Conservation (phyloP, 345 rosid species). For the Erucastrum elatum region DNA sequence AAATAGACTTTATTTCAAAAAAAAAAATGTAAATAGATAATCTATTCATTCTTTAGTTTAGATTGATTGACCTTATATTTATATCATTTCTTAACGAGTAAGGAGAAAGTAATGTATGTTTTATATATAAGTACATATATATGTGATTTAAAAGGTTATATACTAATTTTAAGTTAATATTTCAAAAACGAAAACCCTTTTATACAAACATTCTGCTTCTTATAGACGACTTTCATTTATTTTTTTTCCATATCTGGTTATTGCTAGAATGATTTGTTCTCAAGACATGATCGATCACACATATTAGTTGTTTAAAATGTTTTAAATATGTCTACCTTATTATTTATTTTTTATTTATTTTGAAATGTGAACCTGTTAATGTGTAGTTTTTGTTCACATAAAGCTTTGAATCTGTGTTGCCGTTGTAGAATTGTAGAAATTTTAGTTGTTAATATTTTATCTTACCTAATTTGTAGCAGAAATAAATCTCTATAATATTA, state of each 20-base stretch:
- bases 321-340: neutral
- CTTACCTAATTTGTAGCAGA: neutral
- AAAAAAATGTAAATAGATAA: neutral
- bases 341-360: neutral
- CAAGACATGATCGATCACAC: neutral
- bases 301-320: neutral
- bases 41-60: neutral
- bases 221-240: neutral
- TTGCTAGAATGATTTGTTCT: neutral
- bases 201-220: neutral
- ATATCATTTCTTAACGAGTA: neutral
- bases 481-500: neutral
- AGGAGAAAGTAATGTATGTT: neutral
- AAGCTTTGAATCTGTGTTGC: neutral
- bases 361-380: neutral
- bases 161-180: neutral
- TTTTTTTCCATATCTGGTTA: neutral
- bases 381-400: neutral
- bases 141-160: neutral
- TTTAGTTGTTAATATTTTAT: neutral
- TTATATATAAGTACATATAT: neutral
- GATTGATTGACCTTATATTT: neutral
- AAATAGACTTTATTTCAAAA: neutral
- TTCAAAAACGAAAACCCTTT: neutral
- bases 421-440: neutral